Conservation (phyloP, 805 yeast species). For the Starmerella asiatica region DNA sequence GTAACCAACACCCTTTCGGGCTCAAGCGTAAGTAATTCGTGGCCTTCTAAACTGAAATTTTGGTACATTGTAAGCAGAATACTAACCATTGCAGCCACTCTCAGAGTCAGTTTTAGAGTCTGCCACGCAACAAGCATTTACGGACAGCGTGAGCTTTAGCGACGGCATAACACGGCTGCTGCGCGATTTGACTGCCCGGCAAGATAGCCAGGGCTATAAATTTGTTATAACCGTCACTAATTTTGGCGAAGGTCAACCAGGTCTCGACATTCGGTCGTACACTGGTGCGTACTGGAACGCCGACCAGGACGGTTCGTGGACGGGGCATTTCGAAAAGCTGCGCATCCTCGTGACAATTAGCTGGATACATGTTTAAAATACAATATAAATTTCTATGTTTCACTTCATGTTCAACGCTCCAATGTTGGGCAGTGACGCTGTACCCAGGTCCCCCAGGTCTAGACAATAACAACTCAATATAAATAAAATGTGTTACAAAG, state of each 20-base stretch:
- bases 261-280: constrained; percentile 13
- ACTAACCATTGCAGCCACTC: constrained; percentile 13
- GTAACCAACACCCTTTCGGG: constrained; percentile 13
- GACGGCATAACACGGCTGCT: constrained; percentile 10
- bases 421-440: no score
- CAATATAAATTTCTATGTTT: neutral
- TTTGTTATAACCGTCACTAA: constrained; percentile 14
- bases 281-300: constrained; percentile 23
- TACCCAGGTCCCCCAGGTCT: no score
- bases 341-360: constrained; percentile 13
- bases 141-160: neutral
- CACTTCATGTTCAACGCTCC: neutral
- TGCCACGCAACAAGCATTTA: constrained; percentile 9
- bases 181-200: constrained; percentile 4
- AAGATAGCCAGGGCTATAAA: constrained; percentile 19
- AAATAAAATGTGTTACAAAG: no score
- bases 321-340: constrained; percentile 5
- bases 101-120: constrained; percentile 9
- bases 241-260: constrained; percentile 12
- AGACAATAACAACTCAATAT: neutral
- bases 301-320: constrained; percentile 21
- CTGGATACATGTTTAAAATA: constrained; percentile 14
- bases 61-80: neutral
- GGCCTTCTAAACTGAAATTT: neutral
- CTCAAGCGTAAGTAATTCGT: constrained; percentile 13